phyloP scores from a whole-genome alignment of 2,329 filamentous ascomycete species.

The Cladosporium sp. region DNA sequence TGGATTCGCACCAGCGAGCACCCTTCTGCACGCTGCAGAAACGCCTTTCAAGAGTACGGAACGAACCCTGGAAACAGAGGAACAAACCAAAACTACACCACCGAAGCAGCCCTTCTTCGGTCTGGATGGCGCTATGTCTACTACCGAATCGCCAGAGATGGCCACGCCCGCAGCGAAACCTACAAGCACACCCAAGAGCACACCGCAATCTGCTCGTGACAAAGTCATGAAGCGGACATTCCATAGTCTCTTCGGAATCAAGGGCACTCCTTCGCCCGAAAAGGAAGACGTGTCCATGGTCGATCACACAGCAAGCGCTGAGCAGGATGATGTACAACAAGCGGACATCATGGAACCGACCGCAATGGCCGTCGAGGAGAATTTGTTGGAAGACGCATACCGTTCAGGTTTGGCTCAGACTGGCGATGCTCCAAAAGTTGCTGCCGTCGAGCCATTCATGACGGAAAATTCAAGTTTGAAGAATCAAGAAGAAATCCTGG shows the following conservation, averaged over 20 bases:
- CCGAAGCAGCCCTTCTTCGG: conserved; percentile 13
- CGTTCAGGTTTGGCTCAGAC: too few species aligned
- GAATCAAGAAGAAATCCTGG: too few species aligned
- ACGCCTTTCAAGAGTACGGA: not conserved
- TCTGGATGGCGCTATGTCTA: conserved; percentile 18
- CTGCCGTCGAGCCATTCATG: too few species aligned
- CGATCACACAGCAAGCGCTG: not conserved
- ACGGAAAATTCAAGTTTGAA: too few species aligned
- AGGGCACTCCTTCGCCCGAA: conserved; percentile 23
- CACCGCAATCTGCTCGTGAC: conserved; percentile 24
- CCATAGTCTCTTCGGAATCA: conserved; percentile 29
- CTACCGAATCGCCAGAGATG: not conserved
- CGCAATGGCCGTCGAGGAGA: not conserved
- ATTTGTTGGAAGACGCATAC: too few species aligned
- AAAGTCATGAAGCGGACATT: conserved; percentile 27
- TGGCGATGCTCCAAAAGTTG: too few species aligned
- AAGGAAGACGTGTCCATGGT: conserved; percentile 6
- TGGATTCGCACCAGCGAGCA: not conserved
- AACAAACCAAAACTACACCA: not conserved
- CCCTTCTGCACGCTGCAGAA: not conserved
- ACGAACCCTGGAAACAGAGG: not conserved
- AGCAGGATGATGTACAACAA: not conserved
- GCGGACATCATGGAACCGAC: not conserved
- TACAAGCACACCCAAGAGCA: conserved; percentile 11
- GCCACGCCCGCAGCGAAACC: not conserved